Evolutionary conservation across 2,329 filamentous ascomycete species (phyloP), one percentile per base, ranked within the genome.

Genomic region (Neofusicoccum parvum): DNA sequence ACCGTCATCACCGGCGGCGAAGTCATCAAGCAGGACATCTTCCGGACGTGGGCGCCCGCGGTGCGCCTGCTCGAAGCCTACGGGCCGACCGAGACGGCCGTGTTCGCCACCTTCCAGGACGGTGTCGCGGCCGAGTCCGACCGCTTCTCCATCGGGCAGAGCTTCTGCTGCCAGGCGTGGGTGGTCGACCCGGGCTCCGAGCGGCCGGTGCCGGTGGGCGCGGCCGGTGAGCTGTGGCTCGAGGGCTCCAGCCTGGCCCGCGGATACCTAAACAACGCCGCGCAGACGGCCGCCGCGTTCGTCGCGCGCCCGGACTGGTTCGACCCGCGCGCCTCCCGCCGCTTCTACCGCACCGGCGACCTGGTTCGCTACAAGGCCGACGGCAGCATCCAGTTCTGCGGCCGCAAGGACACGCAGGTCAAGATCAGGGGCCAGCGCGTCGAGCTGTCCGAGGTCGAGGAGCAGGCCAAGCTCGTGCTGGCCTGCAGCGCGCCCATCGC

Each of bases 321-420:
- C 10, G 0, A 69, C 65, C 66, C 45, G 20, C 0, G 87, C 64
- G 80, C 85, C 0, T 90, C 87, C 73, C 92, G 93, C 1, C 86
- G 88, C 1, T 77, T 51, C 37, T 63, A 63, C 48, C 43, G 46
- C 12, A 63, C 60, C 3, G 60, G 60, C 32, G 60, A 63, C 36
- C 48, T 63, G 3, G 60, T 50, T 2, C 10, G 48, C 17, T 53
- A 27, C 46, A 51, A 53, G 15, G 6, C 45, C 0, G 82, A 88
- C 60, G 83, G 83, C 1, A 6, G 32, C 3, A 81, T 89, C 43
- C 75, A 82, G 10, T 88, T 87, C 67, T 79, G 88, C 46, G 87
- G 88, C n/a, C 82, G 89, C 59, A 88, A 87, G 69, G 89, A 91
- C 70, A 67, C 69, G 43, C 88, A 89, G 73, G 85, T 90, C 62